phyloP scores from a whole-genome alignment of 148 eudicot genomes.

The Fagopyrum homotropicum region DNA sequence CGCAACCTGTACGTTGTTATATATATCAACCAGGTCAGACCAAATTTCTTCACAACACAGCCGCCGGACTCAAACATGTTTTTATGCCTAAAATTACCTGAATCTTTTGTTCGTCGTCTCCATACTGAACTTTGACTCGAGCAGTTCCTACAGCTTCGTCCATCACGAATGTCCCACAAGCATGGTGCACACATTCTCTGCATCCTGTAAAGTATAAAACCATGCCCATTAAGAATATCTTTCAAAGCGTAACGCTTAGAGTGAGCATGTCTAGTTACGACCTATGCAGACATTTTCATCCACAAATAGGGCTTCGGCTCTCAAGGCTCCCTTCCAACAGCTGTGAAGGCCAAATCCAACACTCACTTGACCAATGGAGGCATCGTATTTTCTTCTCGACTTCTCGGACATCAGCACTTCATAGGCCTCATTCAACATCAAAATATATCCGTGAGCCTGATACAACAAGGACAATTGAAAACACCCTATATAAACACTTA shows the following conservation, averaged over 20 bases:
- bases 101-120: constrained; percentile 33
- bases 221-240: background rate
- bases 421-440: constrained; percentile 50
- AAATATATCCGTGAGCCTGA: constrained; percentile 45
- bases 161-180: constrained; percentile 42
- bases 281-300: constrained; percentile 62
- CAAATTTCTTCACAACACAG: too few species aligned
- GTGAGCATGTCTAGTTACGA: constrained; percentile 5
- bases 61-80: background rate
- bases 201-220: constrained; percentile 29
- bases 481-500: too few species aligned
- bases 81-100: constrained; percentile 20
- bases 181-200: constrained; percentile 50
- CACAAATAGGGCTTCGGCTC: constrained; percentile 51
- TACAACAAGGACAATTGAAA: background rate
- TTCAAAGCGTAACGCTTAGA: background rate
- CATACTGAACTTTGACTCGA: constrained; percentile 45
- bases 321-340: constrained; percentile 45
- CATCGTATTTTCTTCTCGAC: constrained; percentile 42
- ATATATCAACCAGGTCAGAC: too few species aligned
- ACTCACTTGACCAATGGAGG: constrained; percentile 28
- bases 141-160: constrained; percentile 47
- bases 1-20: constrained; percentile 23
- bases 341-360: constrained; percentile 19
- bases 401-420: constrained; percentile 39